Evolutionary conservation across 2,329 filamentous ascomycete species (phyloP).

Genomic region (Cladosporium sp.): DNA sequence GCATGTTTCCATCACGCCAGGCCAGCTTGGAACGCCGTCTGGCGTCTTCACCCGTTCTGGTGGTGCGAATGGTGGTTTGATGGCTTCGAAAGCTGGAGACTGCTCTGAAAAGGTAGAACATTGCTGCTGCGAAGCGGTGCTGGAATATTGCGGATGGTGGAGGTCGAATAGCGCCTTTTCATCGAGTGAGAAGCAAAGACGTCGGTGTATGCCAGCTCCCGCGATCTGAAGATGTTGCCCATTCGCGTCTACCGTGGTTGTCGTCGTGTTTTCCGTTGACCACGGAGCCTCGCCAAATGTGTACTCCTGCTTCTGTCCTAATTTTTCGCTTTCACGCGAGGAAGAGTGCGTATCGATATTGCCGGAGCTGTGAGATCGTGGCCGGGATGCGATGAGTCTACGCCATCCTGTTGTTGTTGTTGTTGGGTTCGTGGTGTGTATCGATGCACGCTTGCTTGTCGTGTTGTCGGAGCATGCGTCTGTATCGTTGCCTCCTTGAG

Average conservation of each 20-base stretch:
- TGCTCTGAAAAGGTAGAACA: neutral
- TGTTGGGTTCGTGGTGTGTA: neutral
- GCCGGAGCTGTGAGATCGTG: neutral
- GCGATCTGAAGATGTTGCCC: neutral
- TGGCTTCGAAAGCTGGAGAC: constrained; percentile 9
- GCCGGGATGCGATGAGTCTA: neutral
- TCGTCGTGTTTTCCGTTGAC: no score
- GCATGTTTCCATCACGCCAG: constrained; percentile 7
- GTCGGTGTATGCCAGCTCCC: neutral
- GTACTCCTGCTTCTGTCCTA: neutral
- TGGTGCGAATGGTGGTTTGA: constrained; percentile 20
- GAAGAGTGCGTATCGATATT: neutral
- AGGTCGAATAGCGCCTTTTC: constrained; percentile 15
- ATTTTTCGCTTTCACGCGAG: neutral
- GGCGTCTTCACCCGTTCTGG: constrained; percentile 26
- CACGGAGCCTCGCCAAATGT: neutral
- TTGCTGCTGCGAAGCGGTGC: neutral
- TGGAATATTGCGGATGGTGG: constrained; percentile 6
- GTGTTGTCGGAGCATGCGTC: neutral
- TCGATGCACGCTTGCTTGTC: neutral
- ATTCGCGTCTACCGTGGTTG: no score
- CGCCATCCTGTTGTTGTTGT: neutral
- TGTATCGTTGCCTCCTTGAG: neutral
- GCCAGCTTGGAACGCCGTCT: constrained; percentile 27
- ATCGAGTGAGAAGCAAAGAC: constrained; percentile 23